Conservation (phyloP, 805 yeast species). For the Candida ulmi region DNA sequence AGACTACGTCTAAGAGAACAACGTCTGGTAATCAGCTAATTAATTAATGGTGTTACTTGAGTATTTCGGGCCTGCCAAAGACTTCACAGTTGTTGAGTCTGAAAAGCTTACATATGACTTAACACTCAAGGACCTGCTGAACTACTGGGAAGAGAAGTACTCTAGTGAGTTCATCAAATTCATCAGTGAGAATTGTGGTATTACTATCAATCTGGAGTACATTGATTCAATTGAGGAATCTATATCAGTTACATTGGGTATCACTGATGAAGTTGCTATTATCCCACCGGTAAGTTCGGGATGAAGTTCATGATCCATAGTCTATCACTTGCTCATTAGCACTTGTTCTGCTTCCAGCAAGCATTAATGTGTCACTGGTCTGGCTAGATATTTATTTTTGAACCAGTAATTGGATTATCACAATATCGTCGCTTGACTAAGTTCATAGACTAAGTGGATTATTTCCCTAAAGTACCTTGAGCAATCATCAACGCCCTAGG, state of each 20-base stretch:
- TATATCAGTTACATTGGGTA: neutral
- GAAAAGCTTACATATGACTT: neutral
- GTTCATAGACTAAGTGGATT: too few relatives aligned
- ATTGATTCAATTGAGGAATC: constrained; percentile 4
- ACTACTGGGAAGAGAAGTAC: neutral
- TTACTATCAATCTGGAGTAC: constrained; percentile 15
- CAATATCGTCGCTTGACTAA: too few relatives aligned
- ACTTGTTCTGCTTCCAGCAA: too few relatives aligned
- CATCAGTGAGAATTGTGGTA: constrained; percentile 10
- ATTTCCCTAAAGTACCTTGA: too few relatives aligned
- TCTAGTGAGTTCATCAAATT: constrained; percentile 4
- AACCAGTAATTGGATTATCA: too few relatives aligned
- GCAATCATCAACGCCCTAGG: too few relatives aligned
- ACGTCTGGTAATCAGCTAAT: too few relatives aligned
- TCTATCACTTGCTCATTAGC: too few relatives aligned
- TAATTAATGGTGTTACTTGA: constrained; percentile 7
- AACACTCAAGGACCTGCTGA: neutral
- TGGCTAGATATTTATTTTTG: too few relatives aligned
- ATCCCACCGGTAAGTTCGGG: constrained; percentile 21
- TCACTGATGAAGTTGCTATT: constrained; percentile 12
- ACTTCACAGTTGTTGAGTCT: constrained; percentile 4
- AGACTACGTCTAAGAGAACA: too few relatives aligned
- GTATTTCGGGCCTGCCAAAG: constrained; percentile 16
- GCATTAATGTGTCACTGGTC: too few relatives aligned
- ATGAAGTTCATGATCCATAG: neutral